Conservation (phyloP, 2,329 filamentous ascomycete species). For the Ceratocystis lukuohia region DNA sequence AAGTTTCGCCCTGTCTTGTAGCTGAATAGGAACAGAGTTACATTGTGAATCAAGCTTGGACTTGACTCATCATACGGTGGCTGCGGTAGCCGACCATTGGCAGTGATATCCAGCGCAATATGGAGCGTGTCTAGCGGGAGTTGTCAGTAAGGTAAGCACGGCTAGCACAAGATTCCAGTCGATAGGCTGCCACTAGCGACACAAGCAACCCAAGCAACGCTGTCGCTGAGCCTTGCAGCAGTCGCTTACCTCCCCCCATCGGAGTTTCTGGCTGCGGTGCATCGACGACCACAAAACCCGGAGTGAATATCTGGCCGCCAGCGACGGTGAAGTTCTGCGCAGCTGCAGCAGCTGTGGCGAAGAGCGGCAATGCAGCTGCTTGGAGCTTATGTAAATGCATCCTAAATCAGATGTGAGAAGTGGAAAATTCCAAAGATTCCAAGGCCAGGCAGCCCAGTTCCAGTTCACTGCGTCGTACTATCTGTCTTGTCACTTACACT, state of each 20-base stretch:
- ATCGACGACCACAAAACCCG: conserved; percentile 53
- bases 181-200: background rate
- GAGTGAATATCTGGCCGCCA: conserved; percentile 56
- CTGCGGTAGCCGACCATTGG: conserved; percentile 45
- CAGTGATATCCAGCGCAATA: conserved; percentile 53
- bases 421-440: background rate
- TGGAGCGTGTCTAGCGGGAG: conserved; percentile 39
- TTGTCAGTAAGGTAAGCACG: conserved; percentile 17
- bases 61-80: conserved; percentile 38
- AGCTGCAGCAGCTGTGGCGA: conserved; percentile 24
- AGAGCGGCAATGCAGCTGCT: conserved; percentile 21
- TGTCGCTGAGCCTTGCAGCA: background rate
- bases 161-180: conserved; percentile 15
- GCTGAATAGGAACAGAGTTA: conserved; percentile 55
- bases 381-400: background rate
- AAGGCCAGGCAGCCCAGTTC: background rate
- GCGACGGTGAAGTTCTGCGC: conserved; percentile 41
- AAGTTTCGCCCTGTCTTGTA: conserved; percentile 51
- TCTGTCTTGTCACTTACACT: background rate
- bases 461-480: background rate
- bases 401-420: background rate
- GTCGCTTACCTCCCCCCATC: conserved; percentile 41
- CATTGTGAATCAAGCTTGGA: conserved; percentile 45
- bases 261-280: conserved; percentile 52
- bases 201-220: background rate